phyloP scores from a whole-genome alignment of 2,329 filamentous ascomycete genomes.

The Aspergillus uvarum region DNA sequence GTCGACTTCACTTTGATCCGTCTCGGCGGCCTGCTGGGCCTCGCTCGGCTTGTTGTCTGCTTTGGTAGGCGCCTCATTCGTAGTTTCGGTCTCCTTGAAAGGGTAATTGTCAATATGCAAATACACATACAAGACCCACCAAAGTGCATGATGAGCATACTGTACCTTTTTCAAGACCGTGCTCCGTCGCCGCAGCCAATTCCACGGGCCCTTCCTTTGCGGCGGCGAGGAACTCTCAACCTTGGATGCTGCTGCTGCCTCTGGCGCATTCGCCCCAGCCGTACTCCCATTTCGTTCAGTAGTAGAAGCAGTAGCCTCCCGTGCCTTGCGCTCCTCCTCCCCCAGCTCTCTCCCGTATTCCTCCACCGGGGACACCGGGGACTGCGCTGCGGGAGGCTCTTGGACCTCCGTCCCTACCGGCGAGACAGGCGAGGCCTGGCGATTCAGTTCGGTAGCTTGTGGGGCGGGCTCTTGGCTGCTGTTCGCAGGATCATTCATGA shows the following conservation, averaged over 20 bases:
- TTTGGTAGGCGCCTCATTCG: conserved; percentile 4
- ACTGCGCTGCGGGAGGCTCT: conserved; percentile 42
- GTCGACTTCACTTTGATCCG: conserved; percentile 44
- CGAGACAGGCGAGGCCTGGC: conserved; percentile 6
- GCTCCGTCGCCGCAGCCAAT: conserved; percentile 41
- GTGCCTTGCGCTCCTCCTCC: conserved; percentile 36
- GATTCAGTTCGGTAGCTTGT: conserved; percentile 8
- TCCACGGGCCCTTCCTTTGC: conserved; percentile 40
- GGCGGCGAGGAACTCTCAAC: conserved; percentile 12
- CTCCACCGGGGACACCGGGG: conserved; percentile 52
- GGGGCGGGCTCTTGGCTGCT: conserved; percentile 9
- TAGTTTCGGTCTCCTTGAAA: conserved; percentile 10
- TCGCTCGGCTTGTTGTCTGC: conserved; percentile 6
- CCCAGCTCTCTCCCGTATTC: conserved; percentile 37
- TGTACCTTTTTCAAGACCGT: conserved; percentile 36
- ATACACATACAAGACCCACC: not conserved
- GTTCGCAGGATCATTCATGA: conserved; percentile 47
- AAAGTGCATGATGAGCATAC: not conserved
- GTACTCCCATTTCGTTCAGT: conserved; percentile 7
- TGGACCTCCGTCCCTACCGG: conserved; percentile 48
- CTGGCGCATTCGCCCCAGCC: conserved; percentile 15
- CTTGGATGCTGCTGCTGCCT: conserved; percentile 14
- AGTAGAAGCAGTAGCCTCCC: conserved; percentile 18
- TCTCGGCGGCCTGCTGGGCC: conserved; percentile 8
- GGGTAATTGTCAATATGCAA: not conserved